phyloP scores from a whole-genome alignment of 106 monocot species.

The Platanthera guangdongensis region DNA sequence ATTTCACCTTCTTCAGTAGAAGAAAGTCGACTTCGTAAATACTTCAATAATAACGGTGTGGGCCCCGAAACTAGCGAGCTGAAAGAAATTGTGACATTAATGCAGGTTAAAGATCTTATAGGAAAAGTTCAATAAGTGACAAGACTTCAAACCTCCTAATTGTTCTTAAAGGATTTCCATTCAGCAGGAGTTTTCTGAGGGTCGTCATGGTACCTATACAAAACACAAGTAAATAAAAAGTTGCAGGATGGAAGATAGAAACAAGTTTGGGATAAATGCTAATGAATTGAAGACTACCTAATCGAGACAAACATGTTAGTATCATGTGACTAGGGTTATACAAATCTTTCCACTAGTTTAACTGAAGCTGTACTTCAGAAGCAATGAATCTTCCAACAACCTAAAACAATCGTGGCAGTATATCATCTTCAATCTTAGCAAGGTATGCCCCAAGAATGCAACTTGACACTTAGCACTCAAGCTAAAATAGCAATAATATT shows the following conservation, averaged over 20 bases:
- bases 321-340: too few relatives aligned
- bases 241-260: not conserved
- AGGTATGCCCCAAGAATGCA: too few relatives aligned
- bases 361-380: too few relatives aligned
- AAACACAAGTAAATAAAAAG: not conserved
- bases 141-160: slow-evolving; percentile 57
- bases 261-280: not conserved
- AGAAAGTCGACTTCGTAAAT: slow-evolving; percentile 66
- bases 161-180: slow-evolving; percentile 82
- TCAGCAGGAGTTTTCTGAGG: slow-evolving; percentile 83
- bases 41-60: slow-evolving; percentile 69
- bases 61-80: slow-evolving; percentile 93
- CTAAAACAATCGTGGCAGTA: too few relatives aligned
- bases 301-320: too few relatives aligned
- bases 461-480: too few relatives aligned
- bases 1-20: slow-evolving; percentile 67
- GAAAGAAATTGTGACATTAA: slow-evolving; percentile 13
- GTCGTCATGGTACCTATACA: slow-evolving; percentile 78
- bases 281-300: not conserved
- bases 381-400: too few relatives aligned
- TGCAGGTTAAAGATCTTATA: not conserved
- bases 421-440: too few relatives aligned
- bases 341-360: too few relatives aligned
- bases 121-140: not conserved
- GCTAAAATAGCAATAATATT: too few relatives aligned